Evolutionary conservation across 2,329 filamentous ascomycete genomes (phyloP).

Genomic region (Fusarium euwallaceae): DNA sequence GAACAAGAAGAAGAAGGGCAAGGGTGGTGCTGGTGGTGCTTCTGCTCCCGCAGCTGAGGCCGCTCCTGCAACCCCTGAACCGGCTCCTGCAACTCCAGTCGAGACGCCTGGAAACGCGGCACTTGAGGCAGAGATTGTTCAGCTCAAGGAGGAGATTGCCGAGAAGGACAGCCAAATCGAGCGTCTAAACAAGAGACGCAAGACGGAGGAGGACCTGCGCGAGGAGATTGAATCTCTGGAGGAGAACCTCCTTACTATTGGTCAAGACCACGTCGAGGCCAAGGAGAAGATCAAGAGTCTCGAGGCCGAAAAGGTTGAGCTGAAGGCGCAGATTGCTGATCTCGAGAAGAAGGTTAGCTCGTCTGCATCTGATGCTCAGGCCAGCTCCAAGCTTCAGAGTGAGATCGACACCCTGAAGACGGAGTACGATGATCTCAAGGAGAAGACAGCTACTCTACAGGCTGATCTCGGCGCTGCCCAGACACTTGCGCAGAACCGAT

Average conservation of each 20-base stretch:
- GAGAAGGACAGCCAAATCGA: slow-evolving; percentile 81
- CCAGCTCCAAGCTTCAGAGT: slow-evolving; percentile 67
- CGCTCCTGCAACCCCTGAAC: slow-evolving; percentile 54
- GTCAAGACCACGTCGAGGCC: slow-evolving; percentile 85
- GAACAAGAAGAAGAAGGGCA: slow-evolving; percentile 93
- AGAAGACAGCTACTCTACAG: slow-evolving; percentile 77
- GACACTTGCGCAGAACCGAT: slow-evolving; percentile 86
- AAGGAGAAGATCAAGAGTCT: slow-evolving; percentile 83
- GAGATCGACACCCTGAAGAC: slow-evolving; percentile 70
- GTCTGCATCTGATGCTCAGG: slow-evolving; percentile 52
- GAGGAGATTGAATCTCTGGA: slow-evolving; percentile 90
- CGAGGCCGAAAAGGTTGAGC: slow-evolving; percentile 73
- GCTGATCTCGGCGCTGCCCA: slow-evolving; percentile 89
- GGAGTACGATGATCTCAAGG: slow-evolving; percentile 77
- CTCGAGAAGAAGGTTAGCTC: slow-evolving; percentile 78
- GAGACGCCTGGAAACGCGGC: slow-evolving; percentile 51
- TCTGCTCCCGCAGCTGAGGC: slow-evolving; percentile 51
- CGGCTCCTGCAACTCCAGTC: slow-evolving; percentile 47
- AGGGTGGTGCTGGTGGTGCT: slow-evolving; percentile 68
- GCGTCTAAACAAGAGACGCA: slow-evolving; percentile 75
- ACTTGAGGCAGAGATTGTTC: slow-evolving; percentile 63
- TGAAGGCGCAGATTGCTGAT: slow-evolving; percentile 73
- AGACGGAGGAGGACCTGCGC: slow-evolving; percentile 81
- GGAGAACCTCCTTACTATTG: slow-evolving; percentile 83
- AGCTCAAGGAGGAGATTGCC: slow-evolving; percentile 66